A percentile compares a stretch with the other conserved stretches of the same genome.
phyloP scores from a whole-genome alignment of 2,329 filamentous ascomycete species.

The Xylaria hypoxylon region DNA sequence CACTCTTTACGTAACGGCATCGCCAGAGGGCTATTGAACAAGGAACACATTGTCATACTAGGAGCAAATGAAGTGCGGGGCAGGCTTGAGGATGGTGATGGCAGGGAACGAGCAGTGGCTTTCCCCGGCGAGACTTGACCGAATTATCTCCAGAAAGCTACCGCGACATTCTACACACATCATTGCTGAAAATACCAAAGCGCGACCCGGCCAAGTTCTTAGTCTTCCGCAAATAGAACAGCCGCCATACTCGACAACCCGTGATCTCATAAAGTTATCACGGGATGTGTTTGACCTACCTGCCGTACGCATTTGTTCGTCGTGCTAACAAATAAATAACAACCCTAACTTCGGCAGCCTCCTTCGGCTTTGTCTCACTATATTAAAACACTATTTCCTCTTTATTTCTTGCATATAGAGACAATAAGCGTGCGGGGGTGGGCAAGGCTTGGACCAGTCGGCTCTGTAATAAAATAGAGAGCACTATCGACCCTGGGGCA shows the following conservation, averaged over 20 bases:
- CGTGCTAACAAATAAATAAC: not conserved
- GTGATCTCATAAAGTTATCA: constrained; percentile 7
- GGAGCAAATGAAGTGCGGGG: constrained; percentile 13
- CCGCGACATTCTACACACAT: not conserved
- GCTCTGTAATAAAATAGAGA: not conserved
- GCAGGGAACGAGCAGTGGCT: not conserved
- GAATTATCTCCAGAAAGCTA: not conserved
- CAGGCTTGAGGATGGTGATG: not conserved
- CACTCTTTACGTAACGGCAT: not conserved
- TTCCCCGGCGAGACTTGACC: not conserved
- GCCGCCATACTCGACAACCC: not conserved
- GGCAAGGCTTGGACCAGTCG: not conserved
- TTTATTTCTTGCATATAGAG: not conserved
- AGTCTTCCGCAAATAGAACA: not conserved
- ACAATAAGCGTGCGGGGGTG: not conserved
- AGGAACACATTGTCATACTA: not conserved
- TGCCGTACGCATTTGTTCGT: constrained; percentile 1
- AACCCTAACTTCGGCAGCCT: not conserved
- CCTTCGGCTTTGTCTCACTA: constrained; percentile 23
- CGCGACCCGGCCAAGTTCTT: not conserved
- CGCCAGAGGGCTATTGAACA: not conserved
- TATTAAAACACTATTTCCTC: not conserved
- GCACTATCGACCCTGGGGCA: constrained; percentile 5
- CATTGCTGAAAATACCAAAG: constrained; percentile 6
- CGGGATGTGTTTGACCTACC: not conserved